Evolutionary conservation across 2,329 filamentous ascomycete species (phyloP), one percentile per base, ranked within the genome.

Genomic region (Aaosphaeria arxii): DNA sequence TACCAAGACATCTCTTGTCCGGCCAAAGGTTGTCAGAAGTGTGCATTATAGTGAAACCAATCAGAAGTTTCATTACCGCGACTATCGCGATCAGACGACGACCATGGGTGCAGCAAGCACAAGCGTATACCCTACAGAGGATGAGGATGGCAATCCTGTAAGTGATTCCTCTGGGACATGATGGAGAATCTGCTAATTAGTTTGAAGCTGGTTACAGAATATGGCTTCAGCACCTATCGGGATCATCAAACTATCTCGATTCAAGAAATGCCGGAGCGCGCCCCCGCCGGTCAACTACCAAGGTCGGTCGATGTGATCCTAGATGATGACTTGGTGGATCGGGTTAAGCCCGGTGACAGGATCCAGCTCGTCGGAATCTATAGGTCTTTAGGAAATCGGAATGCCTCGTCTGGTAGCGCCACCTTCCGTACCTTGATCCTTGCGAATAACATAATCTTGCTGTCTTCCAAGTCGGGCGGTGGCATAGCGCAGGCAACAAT

Each of bases 231-330:
- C 69, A 94, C 88, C 44, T 99, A 96, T 73, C 83, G 92, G 64
- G 94, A 99, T 69, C 94, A 99, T 67, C 94, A 99, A 71, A 96
- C 89, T 11, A 90, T 99, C 51, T 96, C 92, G 0, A 96, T 99
- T 57, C 94, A 99, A 73, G 94, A 99, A 76, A 99, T 99, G 94
- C 94, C 94, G 1, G 94, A 99, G 72, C 81, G 92, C 59, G 94
- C 94, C 2, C 94, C 94, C 46, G 92, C 94, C 50, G 94, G 94
- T 45, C 94, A 97, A 76, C 81, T 99, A 55, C 94, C 94, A 50
- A 86, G 94, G 46, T 91, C 92, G 47, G 94, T 99, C 13, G 94
- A 99, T 71, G 91, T 97, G 11, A 91, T 99, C 58, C 77, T 99
- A 56, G 94, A 99, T 67, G 94, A 99, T 68, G 94, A 99, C 67